phyloP scores from a whole-genome alignment of 164 flowering plant species.

The Vitis vinifera region ASM3070453v1 NC_081808.1:24016501-24017000 shows the following conservation, averaged over 20 bases:
- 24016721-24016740: not conserved
- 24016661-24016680: not conserved
- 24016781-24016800: too few species aligned
- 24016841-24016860: too few species aligned
- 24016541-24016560: not conserved
- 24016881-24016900: too few species aligned
- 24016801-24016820: too few species aligned
- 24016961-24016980: constrained; percentile 1
- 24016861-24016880: too few species aligned
- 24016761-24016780: not conserved
- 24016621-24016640: not conserved
- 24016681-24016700: not conserved
- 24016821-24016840: too few species aligned
- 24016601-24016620: not conserved
- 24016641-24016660: not conserved
- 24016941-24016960: not conserved
- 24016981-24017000: not conserved
- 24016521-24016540: too few species aligned
- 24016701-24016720: not conserved
- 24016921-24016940: too few species aligned
- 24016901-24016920: too few species aligned
- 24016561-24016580: not conserved
- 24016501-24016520: too few species aligned
- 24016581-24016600: not conserved
- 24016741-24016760: not conserved